A percentile compares a stretch with the other conserved stretches of the same genome.
Conservation (phyloP, 306 rosid species). For the Sesbania bispinosa region DNA sequence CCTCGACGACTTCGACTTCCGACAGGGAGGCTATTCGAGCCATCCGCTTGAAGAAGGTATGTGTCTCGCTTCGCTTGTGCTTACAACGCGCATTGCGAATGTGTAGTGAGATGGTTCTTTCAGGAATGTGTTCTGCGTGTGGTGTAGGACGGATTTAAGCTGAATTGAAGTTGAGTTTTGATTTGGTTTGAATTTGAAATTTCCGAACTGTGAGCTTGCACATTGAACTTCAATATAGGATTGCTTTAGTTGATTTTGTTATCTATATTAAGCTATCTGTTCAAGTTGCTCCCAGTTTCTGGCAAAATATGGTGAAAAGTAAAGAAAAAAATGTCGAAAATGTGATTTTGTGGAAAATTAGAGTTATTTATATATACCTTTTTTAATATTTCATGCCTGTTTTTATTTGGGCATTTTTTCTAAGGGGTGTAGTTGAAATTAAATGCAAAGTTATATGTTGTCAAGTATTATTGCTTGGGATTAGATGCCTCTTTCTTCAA, state of each 20-base stretch:
- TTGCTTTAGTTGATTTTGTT: neutral
- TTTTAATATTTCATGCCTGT: neutral
- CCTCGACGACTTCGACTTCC: slow-evolving; percentile 62
- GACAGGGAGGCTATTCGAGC: slow-evolving; percentile 80
- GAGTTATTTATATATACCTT: neutral
- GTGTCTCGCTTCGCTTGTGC: neutral
- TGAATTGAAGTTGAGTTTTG: neutral
- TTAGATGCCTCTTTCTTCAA: neutral
- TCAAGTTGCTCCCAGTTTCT: neutral
- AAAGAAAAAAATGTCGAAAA: neutral
- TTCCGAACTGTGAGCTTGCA: neutral
- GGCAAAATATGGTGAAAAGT: too few species aligned
- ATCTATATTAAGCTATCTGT: neutral
- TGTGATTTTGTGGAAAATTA: neutral
- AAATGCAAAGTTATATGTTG: neutral
- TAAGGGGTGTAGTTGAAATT: neutral
- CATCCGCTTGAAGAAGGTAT: slow-evolving; percentile 86
- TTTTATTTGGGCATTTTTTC: neutral
- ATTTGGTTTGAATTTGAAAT: neutral
- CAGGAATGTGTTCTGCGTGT: neutral
- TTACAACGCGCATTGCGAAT: neutral
- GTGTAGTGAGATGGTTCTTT: neutral
- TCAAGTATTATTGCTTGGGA: neutral
- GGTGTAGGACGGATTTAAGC: neutral
- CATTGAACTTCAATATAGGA: neutral